Evolutionary conservation across 805 yeast species (phyloP), one percentile per base, ranked within the genome.

Genomic region (Nakazawaea pomicola): DNA sequence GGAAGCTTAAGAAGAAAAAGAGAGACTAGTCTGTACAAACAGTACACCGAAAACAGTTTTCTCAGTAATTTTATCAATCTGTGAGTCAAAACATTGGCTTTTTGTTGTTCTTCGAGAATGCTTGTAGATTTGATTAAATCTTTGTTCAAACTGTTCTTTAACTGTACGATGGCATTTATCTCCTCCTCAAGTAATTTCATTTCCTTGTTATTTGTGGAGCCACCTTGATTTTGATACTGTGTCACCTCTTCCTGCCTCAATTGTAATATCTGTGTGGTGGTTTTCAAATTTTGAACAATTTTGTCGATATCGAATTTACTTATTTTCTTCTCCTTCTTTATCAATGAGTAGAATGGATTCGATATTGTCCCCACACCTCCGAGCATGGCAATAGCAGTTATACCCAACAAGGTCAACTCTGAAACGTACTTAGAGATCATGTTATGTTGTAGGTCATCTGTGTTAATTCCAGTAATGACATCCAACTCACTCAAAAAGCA

Each of bases 321-420:
- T 3, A 67, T 52, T 3, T 29, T 14, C 37, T 41, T 49, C 18
- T 29, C 33, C 32, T 49, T 55, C 36, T 54, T 53, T 33, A 52
- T 32, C 36, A 47, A 53, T 7, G 49, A 44, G 33, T 55, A 53
- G 40, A 49, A 65, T 7, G 76, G 68, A 0, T 76, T 70, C 31
- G 75, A 65, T 11, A 70, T 56, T 6, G 75, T 68, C 1, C 79
- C 80, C 32, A 74, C 63, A 2, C 80, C 80, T 9, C 76, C 72
- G 15, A 75, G 55, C 1, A 70, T 47, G 0, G 78, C 74, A 39
- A 75, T 61, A 38, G 70, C 64, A n/a, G 74, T 61, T 23, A 75
- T 67, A 0, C 81, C 81, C 20, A 70, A 58, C 33, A 74, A 52
- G 3, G 71, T 63, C 23, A 75, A 50, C 48, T 73, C 71, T 46